Evolutionary conservation across 306 rosid genomes (phyloP), one percentile per base, ranked within the genome.

Genomic region (Biancaea sappan): DNA sequence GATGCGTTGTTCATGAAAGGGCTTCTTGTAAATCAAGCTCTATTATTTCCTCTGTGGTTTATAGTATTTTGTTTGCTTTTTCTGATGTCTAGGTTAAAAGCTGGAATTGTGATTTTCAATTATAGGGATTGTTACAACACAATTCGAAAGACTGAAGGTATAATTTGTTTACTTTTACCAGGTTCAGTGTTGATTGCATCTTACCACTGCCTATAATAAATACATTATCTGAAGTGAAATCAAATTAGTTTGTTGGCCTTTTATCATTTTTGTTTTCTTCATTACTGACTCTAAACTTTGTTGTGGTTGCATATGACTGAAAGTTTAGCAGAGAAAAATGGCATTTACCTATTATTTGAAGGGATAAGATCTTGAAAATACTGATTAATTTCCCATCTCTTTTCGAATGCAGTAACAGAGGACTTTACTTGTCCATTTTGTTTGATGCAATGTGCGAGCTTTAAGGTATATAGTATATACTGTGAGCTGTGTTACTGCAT

Each of bases 361-460:
- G 8, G 11, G 26, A 25, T 77, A 73, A 31, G 29, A 77, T 76
- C 63, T 47, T 32, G 66, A 37, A 38, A 28, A 13, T 69, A 51
- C 61, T 74, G 78, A 77, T 59, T 50, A 12, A n/a, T 77, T 74
- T 79, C 54, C 15, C 16, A 44, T 81, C 69, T 77, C 73, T 66
- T 75, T 74, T 44, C 29, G 72, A 73, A 70, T 87, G 80, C 90
- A 94, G 99, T 92, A 66, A 92, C 97, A 8, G 99, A 94, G 77
- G 92, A 86, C 81, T 92, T 90, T 82, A 67, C 93, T 74, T 94
- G 99, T 69, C 96, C 99, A 22, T 92, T 94, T 91, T 94, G 99
- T 84, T 77, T 88, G 87, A 88, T 90, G 93, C 91, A 79, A 75
- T 92, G 99, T 65, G 92, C 91, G 50, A 90, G 89, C 91, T 92